Percentiles rank a stretch among this genome's conserved stretches.
Evolutionary conservation across 768 basidiomycete species (phyloP).

Genomic region (Exidia glandulosa): DNA sequence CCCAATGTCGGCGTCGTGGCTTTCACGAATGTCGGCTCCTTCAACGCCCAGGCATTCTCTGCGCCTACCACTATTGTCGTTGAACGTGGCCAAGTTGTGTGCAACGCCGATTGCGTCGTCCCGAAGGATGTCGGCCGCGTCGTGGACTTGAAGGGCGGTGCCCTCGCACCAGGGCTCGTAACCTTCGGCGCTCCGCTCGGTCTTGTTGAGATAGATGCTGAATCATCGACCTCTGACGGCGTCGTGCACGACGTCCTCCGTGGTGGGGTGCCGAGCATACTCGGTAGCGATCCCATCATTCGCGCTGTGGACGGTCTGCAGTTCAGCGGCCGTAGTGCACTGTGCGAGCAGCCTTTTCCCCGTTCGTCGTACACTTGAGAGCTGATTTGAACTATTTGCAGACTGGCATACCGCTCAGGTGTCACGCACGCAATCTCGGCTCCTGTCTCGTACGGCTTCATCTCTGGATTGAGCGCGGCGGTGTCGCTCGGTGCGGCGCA

Average conservation of each 20-base stretch:
- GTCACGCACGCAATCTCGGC: slow-evolving; percentile 52
- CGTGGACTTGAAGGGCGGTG: slow-evolving; percentile 57
- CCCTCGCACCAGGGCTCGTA: slow-evolving; percentile 41
- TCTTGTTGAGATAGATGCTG: slow-evolving; percentile 53
- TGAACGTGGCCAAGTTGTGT: slow-evolving; percentile 40
- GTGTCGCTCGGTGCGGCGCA: slow-evolving; percentile 48
- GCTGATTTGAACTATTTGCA: slow-evolving; percentile 12
- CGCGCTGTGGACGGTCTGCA: slow-evolving; percentile 65
- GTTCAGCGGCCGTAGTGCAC: slow-evolving; percentile 47
- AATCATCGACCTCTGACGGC: slow-evolving; percentile 48
- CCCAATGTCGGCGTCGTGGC: slow-evolving; percentile 29
- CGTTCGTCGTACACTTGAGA: slow-evolving; percentile 1
- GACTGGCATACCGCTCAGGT: slow-evolving; percentile 53
- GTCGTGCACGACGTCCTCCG: slow-evolving; percentile 37
- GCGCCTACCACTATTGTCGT: slow-evolving; percentile 29
- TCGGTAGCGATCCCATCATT: slow-evolving; percentile 34
- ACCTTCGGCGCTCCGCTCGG: slow-evolving; percentile 39
- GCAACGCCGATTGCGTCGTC: slow-evolving; percentile 26
- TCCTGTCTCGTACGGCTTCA: slow-evolving; percentile 39
- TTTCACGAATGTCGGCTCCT: slow-evolving; percentile 52
- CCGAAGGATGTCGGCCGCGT: slow-evolving; percentile 9
- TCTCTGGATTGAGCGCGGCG: slow-evolving; percentile 46
- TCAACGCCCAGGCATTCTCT: slow-evolving; percentile 28
- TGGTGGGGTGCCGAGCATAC: slow-evolving; percentile 28
- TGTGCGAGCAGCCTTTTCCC: slow-evolving; percentile 30